Base-by-base conservation (phyloP, 352 stramenopile species). In the Halophytophthora batemanensis region DNA sequence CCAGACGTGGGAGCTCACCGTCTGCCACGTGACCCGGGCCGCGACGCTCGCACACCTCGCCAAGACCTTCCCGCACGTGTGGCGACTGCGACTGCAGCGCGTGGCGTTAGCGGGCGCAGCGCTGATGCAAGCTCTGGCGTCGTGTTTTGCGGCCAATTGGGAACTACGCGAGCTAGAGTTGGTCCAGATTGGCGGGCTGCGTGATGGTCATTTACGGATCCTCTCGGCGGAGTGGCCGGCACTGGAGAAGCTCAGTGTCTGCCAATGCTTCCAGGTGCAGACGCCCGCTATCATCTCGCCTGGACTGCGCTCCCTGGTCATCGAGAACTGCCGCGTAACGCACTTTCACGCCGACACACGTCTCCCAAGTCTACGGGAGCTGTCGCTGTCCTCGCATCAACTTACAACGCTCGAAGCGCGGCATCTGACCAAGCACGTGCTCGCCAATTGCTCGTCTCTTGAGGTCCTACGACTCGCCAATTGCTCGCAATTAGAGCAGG, bases 181-280 rank as follows among this genome's bases (percentile, higher is more conserved):
- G 23, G 67, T 34, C 5, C 63, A 68, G 22, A 64, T 91, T n/a
- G 71, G 56, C 37, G 61, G 74, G 22, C 60, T 84, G 23, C 69
- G 56, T 18, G 77, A 82, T 43, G 74, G 61, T 14, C 65, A 74
- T 33, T 22, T 89, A 35, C 54, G 64, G 18, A 53, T 82, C 0
- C 42, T 67, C 33, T 64, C 70, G 14, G 45, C 78, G 40, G 48
- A 76, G 28, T 69, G 47, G 31, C 15, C 56, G 7, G 59, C 54
- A 33, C 76, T 91, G 28, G 69, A 75, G 46, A 64, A 53, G 36
- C 49, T 91, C 31, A 53, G 49, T 11, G 61, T 89, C 53, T 42
- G 55, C 1, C 61, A 87, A 47, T 91, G 80, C 51, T 82, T 77
- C 51, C 65, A 86, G 38, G 51, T 91, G 50, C 70, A 76, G 48